Conservation (phyloP, 2,329 filamentous ascomycete species). For the Neonectria coccinea region DNA sequence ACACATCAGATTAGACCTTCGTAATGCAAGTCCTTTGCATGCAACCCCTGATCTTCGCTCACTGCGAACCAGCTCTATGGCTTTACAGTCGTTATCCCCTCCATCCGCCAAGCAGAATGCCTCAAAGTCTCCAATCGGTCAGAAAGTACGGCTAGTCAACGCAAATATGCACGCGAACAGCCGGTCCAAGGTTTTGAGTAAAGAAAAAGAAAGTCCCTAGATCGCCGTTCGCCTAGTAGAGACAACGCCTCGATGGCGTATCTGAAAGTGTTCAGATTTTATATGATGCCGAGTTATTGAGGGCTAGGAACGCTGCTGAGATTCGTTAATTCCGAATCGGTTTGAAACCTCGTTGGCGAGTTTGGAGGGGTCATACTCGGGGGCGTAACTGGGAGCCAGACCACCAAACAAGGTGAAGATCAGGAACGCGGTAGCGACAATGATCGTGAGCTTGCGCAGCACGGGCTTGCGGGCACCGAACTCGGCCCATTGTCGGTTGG, state of each 20-base stretch:
- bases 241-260: slow-evolving; percentile 39
- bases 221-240: slow-evolving; percentile 50
- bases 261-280: slow-evolving; percentile 33
- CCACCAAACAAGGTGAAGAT: slow-evolving; percentile 79
- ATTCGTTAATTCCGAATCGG: slow-evolving; percentile 59
- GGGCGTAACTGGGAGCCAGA: slow-evolving; percentile 70
- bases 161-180: slow-evolving; percentile 44
- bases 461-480: slow-evolving; percentile 82
- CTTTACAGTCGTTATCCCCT: slow-evolving; percentile 50
- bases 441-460: slow-evolving; percentile 80
- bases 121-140: slow-evolving; percentile 49
- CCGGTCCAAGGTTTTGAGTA: slow-evolving; percentile 37
- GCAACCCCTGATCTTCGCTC: slow-evolving; percentile 50
- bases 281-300: slow-evolving; percentile 29
- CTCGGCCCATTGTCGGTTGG: slow-evolving; percentile 84
- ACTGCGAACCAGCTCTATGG: slow-evolving; percentile 54
- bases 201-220: slow-evolving; percentile 44
- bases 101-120: slow-evolving; percentile 46
- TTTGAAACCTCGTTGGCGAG: slow-evolving; percentile 62
- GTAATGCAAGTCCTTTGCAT: slow-evolving; percentile 51
- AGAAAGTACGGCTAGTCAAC: slow-evolving; percentile 39
- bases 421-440: slow-evolving; percentile 70
- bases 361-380: slow-evolving; percentile 65
- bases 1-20: slow-evolving; percentile 57
- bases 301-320: slow-evolving; percentile 35